Base-by-base conservation (phyloP, 2,329 filamentous ascomycete species). In the Talaromyces verruculosus region DNA sequence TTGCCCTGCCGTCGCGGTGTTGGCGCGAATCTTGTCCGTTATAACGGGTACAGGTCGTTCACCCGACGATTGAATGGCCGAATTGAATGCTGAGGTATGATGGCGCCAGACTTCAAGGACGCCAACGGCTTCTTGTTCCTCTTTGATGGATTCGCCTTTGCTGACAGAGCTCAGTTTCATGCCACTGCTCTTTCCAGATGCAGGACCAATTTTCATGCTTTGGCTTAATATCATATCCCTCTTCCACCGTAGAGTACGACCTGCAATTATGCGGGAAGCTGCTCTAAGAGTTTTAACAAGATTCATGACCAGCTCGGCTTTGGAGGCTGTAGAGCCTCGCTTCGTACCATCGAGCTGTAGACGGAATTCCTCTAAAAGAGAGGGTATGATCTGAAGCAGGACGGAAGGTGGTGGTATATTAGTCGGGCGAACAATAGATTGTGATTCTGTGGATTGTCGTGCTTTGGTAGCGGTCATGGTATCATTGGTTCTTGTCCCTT, bases 121-220 rank as follows among this genome's bases (percentile, higher is more conserved):
- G 74, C 97, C 93, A 7, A 89, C 86, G 0, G 88, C 90, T 78
- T 97, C 93, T 70, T 93, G 87, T 69, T 96, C 91, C 79, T 97
- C 94, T 66, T 92, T 90, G 28, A 87, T 84, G n/a, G 86, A 84
- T 76, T 97, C 93, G 3, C 88, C 86, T 78, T 91, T 94, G 78
- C 97, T 93, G 47, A 98, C 83, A 13, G 92, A 90, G 0, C 90
- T 87, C 22, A 98, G 85, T 78, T 97, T 98, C 94, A 98, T 97
- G 3, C 94, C 87, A n/a, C 84, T 89, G 61, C 80, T 77, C 71
- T 91, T 92, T 2, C 88, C 89, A 2, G 89, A 86, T 0, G 92
- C 91, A 22, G 86, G 86, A 0, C 88, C 87, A 68, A 98, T 96
- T 65, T 90, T 88, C 91, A 96, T 97, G 73, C 89, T 89, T 77